Evolutionary conservation across 306 rosid genomes (phyloP).

Genomic region (Trifolium dubium): DNA sequence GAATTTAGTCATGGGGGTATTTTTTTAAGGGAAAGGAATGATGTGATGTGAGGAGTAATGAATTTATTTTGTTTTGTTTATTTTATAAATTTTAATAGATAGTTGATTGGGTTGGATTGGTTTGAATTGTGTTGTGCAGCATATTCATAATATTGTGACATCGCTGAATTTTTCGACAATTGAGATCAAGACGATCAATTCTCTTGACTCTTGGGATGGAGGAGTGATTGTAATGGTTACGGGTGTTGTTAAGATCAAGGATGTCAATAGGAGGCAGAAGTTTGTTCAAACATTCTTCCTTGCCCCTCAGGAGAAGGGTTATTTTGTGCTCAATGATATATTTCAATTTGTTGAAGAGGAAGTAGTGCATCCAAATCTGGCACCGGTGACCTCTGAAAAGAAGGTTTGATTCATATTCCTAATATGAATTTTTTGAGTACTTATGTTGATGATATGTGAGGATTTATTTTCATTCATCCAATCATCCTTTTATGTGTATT

Average conservation of each 20-base stretch:
- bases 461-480: background rate
- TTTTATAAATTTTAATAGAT: background rate
- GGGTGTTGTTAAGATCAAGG: constrained; percentile 79
- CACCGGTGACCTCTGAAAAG: constrained; percentile 57
- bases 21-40: background rate
- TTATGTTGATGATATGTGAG: constrained; percentile 1
- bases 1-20: background rate
- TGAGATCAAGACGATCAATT: constrained; percentile 86
- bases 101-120: constrained; percentile 12
- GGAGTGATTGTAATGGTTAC: constrained; percentile 91
- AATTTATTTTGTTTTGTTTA: no score
- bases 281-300: constrained; percentile 88
- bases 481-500: background rate
- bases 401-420: constrained; percentile 58
- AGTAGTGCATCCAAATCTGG: constrained; percentile 51
- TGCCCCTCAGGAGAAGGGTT: constrained; percentile 95
- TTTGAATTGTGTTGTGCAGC: constrained; percentile 52
- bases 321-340: constrained; percentile 83
- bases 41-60: background rate
- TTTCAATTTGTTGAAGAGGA: constrained; percentile 77
- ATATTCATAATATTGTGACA: constrained; percentile 69
- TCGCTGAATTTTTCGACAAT: constrained; percentile 69
- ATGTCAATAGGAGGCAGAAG: constrained; percentile 62
- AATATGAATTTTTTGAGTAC: background rate
- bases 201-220: constrained; percentile 85